These are phyloP conservation scores for Rhodotorula sp. DNA, from an alignment of 1,284 basidiomycete genomes.

Conservation along the genomic window DNA sequence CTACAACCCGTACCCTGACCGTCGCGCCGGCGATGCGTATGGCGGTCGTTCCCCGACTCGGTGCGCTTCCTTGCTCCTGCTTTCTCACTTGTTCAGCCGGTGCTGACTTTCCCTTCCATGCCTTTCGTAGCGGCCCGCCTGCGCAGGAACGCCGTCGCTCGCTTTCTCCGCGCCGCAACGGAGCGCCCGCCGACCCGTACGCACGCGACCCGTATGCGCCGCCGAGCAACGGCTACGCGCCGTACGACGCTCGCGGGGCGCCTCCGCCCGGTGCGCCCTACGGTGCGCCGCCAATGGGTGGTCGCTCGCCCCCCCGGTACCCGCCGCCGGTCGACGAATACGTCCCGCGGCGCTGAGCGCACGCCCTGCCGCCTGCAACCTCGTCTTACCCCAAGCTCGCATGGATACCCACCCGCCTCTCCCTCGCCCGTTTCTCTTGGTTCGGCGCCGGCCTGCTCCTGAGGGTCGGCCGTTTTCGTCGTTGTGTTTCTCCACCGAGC, in stretches of 20 bases:
- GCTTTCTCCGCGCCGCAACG: conserved; percentile 32
- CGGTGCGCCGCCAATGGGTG: conserved; percentile 8
- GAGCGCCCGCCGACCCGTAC: conserved; percentile 5
- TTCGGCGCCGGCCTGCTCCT: neutral
- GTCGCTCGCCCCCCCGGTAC: conserved; percentile 25
- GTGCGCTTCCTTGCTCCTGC: conserved; percentile 3
- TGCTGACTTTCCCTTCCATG: neutral
- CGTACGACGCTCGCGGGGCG: conserved; percentile 23
- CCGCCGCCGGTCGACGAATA: conserved; percentile 20
- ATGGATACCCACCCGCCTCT: neutral
- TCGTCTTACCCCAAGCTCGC: neutral
- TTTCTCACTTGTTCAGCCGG: rapidly evolving
- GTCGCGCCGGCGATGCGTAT: conserved; percentile 18
- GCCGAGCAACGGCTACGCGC: conserved; percentile 11
- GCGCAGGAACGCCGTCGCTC: conserved; percentile 34
- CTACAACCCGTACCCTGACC: conserved; percentile 29
- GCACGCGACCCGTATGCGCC: conserved; percentile 15
- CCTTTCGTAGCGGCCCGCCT: neutral
- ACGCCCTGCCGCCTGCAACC: no score
- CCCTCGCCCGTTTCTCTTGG: neutral
- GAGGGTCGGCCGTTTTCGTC: no score
- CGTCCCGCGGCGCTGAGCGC: conserved; percentile 14
- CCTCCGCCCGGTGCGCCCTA: conserved; percentile 7
- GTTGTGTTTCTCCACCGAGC: neutral
- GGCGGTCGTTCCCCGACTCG: conserved; percentile 25